Evolutionary conservation across 352 stramenopile genomes (phyloP).

Genomic region (Phytophthora ohioensis): DNA sequence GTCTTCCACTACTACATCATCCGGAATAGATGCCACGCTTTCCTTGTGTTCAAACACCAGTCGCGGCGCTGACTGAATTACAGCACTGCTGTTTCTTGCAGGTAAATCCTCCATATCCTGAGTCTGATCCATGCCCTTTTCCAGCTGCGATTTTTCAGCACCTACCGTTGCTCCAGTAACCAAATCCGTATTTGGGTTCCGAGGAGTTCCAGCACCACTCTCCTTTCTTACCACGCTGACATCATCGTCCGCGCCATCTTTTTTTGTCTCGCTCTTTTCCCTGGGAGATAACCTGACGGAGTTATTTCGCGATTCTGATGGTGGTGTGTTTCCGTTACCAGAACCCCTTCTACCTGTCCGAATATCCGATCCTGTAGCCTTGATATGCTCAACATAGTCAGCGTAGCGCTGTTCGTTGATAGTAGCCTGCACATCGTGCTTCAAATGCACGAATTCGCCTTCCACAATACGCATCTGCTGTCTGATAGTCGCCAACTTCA

Average conservation of each 20-base stretch:
- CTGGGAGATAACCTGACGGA: constrained; percentile 20
- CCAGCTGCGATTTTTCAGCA: constrained; percentile 2
- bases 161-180: neutral
- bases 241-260: constrained; percentile 23
- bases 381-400: constrained; percentile 81
- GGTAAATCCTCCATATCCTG: constrained; percentile 63
- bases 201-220: constrained; percentile 5
- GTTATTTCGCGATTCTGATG: constrained; percentile 20
- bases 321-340: constrained; percentile 17
- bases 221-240: constrained; percentile 36
- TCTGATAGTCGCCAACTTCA: constrained; percentile 80
- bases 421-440: constrained; percentile 75
- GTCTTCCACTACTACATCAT: constrained; percentile 6
- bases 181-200: neutral
- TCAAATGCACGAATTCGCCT: constrained; percentile 72
- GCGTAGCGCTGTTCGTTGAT: constrained; percentile 79
- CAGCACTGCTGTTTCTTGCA: constrained; percentile 48
- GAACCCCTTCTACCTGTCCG: constrained; percentile 61
- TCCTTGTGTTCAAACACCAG: constrained; percentile 66
- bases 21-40: constrained; percentile 16
- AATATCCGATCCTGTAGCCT: constrained; percentile 74
- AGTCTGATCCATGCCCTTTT: neutral
- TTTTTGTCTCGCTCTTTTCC: neutral
- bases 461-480: constrained; percentile 83
- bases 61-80: constrained; percentile 33